Evolutionary conservation across 805 yeast genomes (phyloP).

Genomic region (baker's yeast (Saccharomyces cerevisiae)): DNA sequence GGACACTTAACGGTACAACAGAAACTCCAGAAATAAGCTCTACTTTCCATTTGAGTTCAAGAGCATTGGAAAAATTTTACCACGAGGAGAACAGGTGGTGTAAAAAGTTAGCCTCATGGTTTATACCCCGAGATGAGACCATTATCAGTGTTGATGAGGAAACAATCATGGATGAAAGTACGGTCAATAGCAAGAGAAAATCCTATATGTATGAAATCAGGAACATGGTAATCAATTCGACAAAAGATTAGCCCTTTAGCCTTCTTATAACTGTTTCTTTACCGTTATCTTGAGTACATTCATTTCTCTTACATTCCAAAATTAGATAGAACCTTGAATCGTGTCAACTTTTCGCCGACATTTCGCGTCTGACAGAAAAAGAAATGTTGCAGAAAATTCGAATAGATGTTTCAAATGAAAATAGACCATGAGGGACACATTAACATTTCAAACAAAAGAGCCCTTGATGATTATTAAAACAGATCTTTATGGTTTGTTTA

Average conservation of each 20-base stretch:
- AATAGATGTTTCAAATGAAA: background rate
- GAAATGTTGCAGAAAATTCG: background rate
- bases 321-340: too few relatives aligned
- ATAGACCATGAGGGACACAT: background rate
- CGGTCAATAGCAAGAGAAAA: conserved; percentile 13
- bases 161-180: conserved; percentile 5
- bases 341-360: background rate
- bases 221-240: conserved; percentile 29
- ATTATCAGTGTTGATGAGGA: conserved; percentile 5
- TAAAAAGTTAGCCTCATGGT: conserved; percentile 27
- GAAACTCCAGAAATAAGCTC: conserved; percentile 4
- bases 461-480: background rate
- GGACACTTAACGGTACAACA: conserved; percentile 4
- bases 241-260: conserved; percentile 12
- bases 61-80: conserved; percentile 22
- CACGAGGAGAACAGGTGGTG: conserved; percentile 31
- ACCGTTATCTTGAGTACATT: background rate
- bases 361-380: background rate
- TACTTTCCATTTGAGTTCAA: conserved; percentile 15
- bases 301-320: background rate
- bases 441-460: background rate
- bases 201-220: conserved; percentile 29
- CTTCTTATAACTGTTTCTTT: background rate
- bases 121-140: conserved; percentile 12
- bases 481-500: background rate